A percentile compares a stretch with the other conserved stretches of the same genome.
Conservation (phyloP, 2,329 filamentous ascomycete genomes). For the Aspergillus novofumigatus region DNA sequence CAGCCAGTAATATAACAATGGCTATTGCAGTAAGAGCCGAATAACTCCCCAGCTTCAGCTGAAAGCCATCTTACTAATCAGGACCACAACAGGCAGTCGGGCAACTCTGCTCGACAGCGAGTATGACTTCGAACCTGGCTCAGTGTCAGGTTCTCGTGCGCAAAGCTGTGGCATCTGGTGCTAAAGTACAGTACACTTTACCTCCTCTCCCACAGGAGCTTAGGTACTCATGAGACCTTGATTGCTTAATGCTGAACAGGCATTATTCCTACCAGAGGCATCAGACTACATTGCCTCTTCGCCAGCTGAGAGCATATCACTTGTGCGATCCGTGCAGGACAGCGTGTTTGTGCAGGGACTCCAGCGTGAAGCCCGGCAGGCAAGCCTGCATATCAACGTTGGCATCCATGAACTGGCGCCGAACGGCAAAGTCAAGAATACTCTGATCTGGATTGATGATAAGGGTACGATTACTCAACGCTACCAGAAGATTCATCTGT, state of each 20-base stretch:
- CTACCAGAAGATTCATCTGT: conserved; percentile 90
- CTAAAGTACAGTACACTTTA: conserved; percentile 55
- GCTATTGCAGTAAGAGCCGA: conserved; percentile 23
- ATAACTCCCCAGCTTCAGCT: neutral
- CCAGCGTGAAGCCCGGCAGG: conserved; percentile 59
- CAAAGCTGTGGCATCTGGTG: conserved; percentile 70
- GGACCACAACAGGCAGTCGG: conserved; percentile 65
- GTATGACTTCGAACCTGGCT: conserved; percentile 71
- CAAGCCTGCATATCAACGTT: conserved; percentile 71
- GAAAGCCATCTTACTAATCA: conserved; percentile 5
- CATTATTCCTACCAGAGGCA: conserved; percentile 89
- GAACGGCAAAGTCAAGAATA: conserved; percentile 56
- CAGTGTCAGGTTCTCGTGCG: conserved; percentile 70
- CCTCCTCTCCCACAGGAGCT: neutral
- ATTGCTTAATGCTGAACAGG: conserved; percentile 39
- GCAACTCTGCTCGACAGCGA: conserved; percentile 81
- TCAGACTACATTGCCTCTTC: conserved; percentile 78
- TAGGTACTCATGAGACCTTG: neutral
- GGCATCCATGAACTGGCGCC: conserved; percentile 74
- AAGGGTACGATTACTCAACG: conserved; percentile 55
- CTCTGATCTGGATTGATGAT: conserved; percentile 63
- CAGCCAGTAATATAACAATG: conserved; percentile 15
- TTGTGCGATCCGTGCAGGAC: conserved; percentile 62
- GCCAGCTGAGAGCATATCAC: conserved; percentile 62
- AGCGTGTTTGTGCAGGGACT: conserved; percentile 76